Conservation (phyloP, 2,329 filamentous ascomycete genomes). For the Mycosphaerella arachidis region DNA sequence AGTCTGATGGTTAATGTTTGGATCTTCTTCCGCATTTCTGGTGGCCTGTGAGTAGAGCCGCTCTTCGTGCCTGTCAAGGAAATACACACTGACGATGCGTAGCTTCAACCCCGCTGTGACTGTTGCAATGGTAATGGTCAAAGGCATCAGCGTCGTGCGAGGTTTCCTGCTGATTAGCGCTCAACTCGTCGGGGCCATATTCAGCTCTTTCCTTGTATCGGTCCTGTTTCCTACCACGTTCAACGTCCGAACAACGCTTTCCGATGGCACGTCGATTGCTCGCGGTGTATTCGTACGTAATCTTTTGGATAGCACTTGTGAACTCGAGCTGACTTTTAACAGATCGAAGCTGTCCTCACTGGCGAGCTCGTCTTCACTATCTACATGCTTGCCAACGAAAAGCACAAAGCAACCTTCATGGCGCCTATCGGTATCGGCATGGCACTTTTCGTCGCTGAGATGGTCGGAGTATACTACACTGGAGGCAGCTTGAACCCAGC, state of each 20-base stretch:
- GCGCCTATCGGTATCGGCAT: conserved; percentile 47
- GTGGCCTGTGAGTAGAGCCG: conserved; percentile 27
- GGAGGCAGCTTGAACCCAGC: conserved; percentile 37
- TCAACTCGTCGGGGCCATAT: conserved; percentile 38
- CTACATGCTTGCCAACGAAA: conserved; percentile 40
- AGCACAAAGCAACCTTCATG: conserved; percentile 43
- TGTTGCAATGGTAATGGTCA: conserved; percentile 30
- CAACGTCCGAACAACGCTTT: conserved; percentile 34
- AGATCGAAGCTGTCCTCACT: conserved; percentile 40
- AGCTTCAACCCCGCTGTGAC: conserved; percentile 36
- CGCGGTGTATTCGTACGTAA: conserved; percentile 35
- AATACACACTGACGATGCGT: not conserved
- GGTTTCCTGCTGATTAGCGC: conserved; percentile 33
- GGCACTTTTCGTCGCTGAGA: conserved; percentile 45
- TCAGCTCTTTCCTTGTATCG: conserved; percentile 33
- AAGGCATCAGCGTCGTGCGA: conserved; percentile 34
- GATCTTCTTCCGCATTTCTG: conserved; percentile 38
- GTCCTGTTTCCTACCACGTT: conserved; percentile 37
- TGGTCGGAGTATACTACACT: conserved; percentile 37
- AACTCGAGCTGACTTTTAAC: not conserved
- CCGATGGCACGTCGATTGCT: conserved; percentile 33
- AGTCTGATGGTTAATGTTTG: conserved; percentile 40
- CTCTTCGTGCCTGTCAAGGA: not conserved
- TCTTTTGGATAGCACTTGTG: too few species aligned
- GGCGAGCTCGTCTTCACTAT: conserved; percentile 40